Evolutionary conservation across 2,329 filamentous ascomycete species (phyloP), one percentile per base, ranked within the genome.

Genomic region (Aureobasidium mangrovei): DNA sequence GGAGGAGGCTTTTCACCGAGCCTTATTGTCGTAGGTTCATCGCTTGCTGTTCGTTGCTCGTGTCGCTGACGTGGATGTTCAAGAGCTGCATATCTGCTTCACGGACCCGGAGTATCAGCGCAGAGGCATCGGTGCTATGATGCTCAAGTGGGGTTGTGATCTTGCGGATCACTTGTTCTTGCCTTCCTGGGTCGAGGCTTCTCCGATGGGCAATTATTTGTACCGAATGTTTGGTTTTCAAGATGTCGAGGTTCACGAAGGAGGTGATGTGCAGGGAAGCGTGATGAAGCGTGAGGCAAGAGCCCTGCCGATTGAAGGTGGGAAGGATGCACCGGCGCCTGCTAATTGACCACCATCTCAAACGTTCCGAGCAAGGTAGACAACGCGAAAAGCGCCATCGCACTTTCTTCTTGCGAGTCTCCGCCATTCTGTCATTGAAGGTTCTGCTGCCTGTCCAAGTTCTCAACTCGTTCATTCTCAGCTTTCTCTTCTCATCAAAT

Each of bases 141-240:
- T 73, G 29, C 63, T 72, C 31, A 59, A 64, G 26, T 73, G 69
- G 66, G 70, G 72, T 5, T 65, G 65, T 1, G 55, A 64, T 6
- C 61, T 69, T n/a, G 69, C 58, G 1, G 60, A 67, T 33, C 58
- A 60, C 36, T 61, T 70, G 40, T 65, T 60, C 36, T 43, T 67
- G 7, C 63, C 64, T 4, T 59, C 58, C 0, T 67, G 63, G 61
- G 60, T 67, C 4, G 63, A 65, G 41, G 60, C 61, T 1, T 63
- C 64, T 6, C 55, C 61, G 1, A 52, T 55, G 7, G 65, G 63
- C 2, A 61, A 58, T 42, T 51, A 57, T 4, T 40, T 67, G 29
- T 67, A 67, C 48, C 57, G 60, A 32, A 55, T 49, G 12, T 53
- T 60, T 41, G 64, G 62, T 3, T 67, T 66, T 47, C 53, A 58